Base-by-base conservation (phyloP, 2,329 filamentous ascomycete genomes). In the Neofusicoccum laricinum region DNA sequence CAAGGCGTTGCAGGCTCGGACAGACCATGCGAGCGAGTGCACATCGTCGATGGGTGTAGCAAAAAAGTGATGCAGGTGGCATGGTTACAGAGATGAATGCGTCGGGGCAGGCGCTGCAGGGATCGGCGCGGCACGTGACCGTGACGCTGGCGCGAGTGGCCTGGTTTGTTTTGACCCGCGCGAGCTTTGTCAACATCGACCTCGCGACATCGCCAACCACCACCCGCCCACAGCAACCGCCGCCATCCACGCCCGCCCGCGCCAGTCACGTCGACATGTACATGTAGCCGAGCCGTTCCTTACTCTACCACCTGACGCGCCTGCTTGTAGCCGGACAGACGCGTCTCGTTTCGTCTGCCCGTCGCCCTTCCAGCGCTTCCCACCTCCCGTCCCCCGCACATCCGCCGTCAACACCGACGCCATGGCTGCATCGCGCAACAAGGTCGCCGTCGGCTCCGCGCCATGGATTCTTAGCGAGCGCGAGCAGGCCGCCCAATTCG, bases 391-490 rank as follows among this genome's bases (percentile, higher is more conserved):
- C 40, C 41, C 48, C 17, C 38, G 11, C 25, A 34, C 21, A 19
- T 11, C 40, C 36, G 17, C 34, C 12, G 10, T 30, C 41, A 19
- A 17, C 58, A 46, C 43, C 41, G 4, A 45, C 51, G 34, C 51
- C n/a, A 71, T 71, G 69, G 66, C 68, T 8, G n/a, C 68, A 8
- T 40, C 64, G 32, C 66, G 67, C 21, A 66, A 66, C 66, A 77
- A 76, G 64, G 70, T 70, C 41, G 85, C 90, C 73, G 88, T 96
- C 70, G 93, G 93, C 76, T 95, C 92, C 66, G 82, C 87, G 71
- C 83, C 89, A 79, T 99, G 95, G 95, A 87, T 97, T 68, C 82
- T 88, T 36, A 88, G 92, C 69, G 95, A 99, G 81, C 87, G 93
- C 70, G 85, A 89, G 48, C 90, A 93, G 72, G 89, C 92, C 14